phyloP scores from a whole-genome alignment of 1,284 basidiomycete species.

The Cutaneotrichosporon cavernicola region DNA sequence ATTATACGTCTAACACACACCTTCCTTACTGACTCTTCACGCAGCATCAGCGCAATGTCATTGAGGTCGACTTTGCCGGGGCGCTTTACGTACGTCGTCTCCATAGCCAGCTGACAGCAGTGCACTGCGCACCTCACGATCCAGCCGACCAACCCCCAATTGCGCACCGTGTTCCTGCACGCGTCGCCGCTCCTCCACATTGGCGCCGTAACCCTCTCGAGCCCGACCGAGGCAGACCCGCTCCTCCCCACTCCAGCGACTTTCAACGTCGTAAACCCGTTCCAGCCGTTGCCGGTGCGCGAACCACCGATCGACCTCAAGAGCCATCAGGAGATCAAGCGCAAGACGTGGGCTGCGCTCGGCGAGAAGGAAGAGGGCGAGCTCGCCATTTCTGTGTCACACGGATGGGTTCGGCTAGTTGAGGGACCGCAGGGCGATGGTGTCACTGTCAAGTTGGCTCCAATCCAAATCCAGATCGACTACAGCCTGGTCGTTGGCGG shows the following conservation, averaged over 20 bases:
- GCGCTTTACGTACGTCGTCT: constrained; percentile 32
- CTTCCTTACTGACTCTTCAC: constrained; percentile 23
- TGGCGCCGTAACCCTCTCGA: constrained; percentile 45
- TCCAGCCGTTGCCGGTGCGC: constrained; percentile 39
- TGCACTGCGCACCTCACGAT: constrained; percentile 49
- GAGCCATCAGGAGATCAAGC: constrained; percentile 88
- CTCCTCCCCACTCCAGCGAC: constrained; percentile 66
- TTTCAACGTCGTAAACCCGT: constrained; percentile 65
- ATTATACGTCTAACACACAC: constrained; percentile 21
- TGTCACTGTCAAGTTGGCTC: constrained; percentile 35
- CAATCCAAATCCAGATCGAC: constrained; percentile 50
- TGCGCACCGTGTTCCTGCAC: constrained; percentile 49
- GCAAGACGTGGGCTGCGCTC: constrained; percentile 83
- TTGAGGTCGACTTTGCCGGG: constrained; percentile 50
- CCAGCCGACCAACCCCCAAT: constrained; percentile 42
- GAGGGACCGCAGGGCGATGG: constrained; percentile 29
- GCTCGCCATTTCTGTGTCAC: constrained; percentile 84
- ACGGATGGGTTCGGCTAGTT: constrained; percentile 62
- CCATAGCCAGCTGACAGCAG: constrained; percentile 20
- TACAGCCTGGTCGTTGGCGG: constrained; percentile 45
- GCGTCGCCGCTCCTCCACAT: constrained; percentile 47
- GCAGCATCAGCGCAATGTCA: constrained; percentile 49
- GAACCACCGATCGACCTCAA: constrained; percentile 68
- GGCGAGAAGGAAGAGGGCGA: constrained; percentile 92
- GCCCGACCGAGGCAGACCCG: constrained; percentile 40